Conservation (phyloP, 75 land plant genomes). For the Cunninghamia lanceolata region DNA sequence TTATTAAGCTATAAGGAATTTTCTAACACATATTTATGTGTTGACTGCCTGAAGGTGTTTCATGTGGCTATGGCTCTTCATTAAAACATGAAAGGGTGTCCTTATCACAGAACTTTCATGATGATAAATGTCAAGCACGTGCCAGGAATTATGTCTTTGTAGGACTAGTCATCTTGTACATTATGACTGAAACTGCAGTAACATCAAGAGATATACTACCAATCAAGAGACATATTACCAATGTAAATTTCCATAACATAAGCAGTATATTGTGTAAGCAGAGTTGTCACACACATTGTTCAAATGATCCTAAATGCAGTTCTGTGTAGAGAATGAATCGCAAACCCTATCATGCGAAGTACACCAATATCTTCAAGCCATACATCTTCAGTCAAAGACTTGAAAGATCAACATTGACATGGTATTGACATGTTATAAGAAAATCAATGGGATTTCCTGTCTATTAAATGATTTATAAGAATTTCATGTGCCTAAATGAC, state of each 20-base stretch:
- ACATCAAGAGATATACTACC: too few relatives aligned
- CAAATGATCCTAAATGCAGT: background rate
- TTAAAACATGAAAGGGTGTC: background rate
- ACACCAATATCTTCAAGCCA: too few relatives aligned
- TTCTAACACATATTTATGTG: background rate
- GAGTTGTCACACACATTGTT: background rate
- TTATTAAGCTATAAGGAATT: background rate
- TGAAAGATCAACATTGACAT: too few relatives aligned
- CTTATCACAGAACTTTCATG: background rate
- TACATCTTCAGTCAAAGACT: too few relatives aligned
- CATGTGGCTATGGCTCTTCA: background rate
- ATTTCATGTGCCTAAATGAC: too few relatives aligned
- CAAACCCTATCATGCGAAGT: background rate
- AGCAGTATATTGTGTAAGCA: background rate
- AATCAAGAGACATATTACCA: background rate
- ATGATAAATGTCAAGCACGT: background rate
- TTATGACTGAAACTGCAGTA: background rate
- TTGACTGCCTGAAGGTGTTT: background rate
- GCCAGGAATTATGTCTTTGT: background rate
- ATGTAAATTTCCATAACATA: background rate
- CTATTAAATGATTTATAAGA: too few relatives aligned
- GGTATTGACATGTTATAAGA: too few relatives aligned
- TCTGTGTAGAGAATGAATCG: background rate
- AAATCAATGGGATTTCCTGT: too few relatives aligned
- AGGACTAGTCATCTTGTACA: background rate